Evolutionary conservation across 768 basidiomycete species (phyloP).

Genomic region (Exidia glandulosa): DNA sequence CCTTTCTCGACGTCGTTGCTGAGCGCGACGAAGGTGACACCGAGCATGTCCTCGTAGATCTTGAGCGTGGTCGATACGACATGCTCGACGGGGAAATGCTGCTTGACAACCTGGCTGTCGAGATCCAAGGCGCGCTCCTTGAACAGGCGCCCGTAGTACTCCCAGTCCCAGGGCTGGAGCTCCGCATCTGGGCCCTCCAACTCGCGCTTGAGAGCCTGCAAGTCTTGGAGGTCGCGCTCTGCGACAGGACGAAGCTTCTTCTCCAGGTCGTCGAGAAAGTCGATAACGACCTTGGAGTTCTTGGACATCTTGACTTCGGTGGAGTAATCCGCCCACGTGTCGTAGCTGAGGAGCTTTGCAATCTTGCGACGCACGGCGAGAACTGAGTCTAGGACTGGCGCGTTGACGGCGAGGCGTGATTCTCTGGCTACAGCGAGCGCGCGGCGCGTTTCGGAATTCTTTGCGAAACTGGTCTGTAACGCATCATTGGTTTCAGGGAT

Average conservation of each 20-base stretch:
- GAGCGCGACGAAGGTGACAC: background rate
- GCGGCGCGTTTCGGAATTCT: constrained; percentile 57
- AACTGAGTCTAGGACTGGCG: constrained; percentile 54
- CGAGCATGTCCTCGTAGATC: constrained; percentile 75
- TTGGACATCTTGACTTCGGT: constrained; percentile 86
- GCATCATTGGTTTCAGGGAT: background rate
- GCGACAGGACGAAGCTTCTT: constrained; percentile 64
- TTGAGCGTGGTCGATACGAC: constrained; percentile 73
- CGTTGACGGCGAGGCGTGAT: constrained; percentile 55
- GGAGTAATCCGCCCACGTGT: constrained; percentile 74
- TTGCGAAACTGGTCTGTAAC: constrained; percentile 66
- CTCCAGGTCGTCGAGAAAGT: constrained; percentile 76
- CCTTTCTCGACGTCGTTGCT: background rate
- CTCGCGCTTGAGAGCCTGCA: constrained; percentile 65
- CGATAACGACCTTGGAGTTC: constrained; percentile 44
- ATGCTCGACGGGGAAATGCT: constrained; percentile 78
- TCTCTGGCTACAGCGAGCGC: constrained; percentile 58
- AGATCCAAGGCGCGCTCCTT: constrained; percentile 55
- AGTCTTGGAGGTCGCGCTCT: constrained; percentile 48
- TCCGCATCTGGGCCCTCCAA: constrained; percentile 56
- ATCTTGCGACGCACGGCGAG: constrained; percentile 62
- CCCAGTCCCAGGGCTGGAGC: constrained; percentile 86
- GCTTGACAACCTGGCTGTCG: constrained; percentile 71
- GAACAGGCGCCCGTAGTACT: constrained; percentile 43
- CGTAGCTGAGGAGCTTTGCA: constrained; percentile 55